Base-by-base conservation (phyloP, 495 filamentous ascomycete genomes). In the Xylaria scruposa region DNA sequence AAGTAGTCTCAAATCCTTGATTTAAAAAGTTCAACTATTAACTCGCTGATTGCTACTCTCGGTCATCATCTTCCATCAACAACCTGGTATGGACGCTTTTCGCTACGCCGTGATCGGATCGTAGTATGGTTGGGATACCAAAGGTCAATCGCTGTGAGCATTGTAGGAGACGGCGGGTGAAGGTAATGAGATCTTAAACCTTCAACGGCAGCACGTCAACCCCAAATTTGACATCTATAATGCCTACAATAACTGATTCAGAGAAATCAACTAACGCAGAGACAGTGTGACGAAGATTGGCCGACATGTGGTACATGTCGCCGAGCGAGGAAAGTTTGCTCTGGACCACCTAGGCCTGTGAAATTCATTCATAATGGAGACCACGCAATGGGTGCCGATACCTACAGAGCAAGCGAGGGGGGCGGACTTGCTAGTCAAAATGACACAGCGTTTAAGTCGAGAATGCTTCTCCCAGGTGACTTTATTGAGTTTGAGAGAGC, bases 111-210 rank as follows among this genome's bases (percentile, higher is more conserved):
- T 38, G 24, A 29, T 24, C 3, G 12, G 51, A 56, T 17, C 29
- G n/a, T 65, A 65, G 5, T 8, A 56, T 56, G 53, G 53, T 56
- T 56, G 53, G 53, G 24, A 56, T 56, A 56, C 53, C 53, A 56
- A 56, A 56, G 17, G 53, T 56, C 53, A 56, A 56, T 31, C 53
- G 53, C 53, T 56, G 53, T 13, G 53, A 56, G 53, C 53, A 56
- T 17, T 56, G 53, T 13, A 56, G 26, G 26, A 29, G 53, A 13
- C 53, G 53, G 26, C 29, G 53, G 26, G 53, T 56, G 53, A 56
- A 56, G 53, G 53, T 56, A 56, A 56, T 26, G 15, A 56, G 49
- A 24, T 15, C 26, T 56, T 56, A 1, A 19, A 0, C 24, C 13
- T 3, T 17, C 49, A 26, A 13, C 10, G 19, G 10, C 13, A 13